Conservation (phyloP, 192 early-diverging fungal genomes). For the Gigaspora rosea region DNA sequence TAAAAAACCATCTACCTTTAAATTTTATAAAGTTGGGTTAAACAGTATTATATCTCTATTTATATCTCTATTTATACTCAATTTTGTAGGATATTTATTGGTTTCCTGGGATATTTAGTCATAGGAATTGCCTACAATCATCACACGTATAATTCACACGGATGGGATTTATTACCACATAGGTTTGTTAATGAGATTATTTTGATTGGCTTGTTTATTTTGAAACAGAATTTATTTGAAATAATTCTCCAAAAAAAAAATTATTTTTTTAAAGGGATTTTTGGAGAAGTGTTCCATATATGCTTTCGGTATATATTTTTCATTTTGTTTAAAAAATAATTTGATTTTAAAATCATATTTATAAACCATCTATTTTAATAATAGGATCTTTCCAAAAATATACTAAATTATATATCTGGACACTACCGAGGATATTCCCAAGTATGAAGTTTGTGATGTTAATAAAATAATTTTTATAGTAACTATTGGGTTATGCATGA, state of each 20-base stretch:
- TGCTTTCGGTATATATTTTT: neutral
- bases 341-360: no score
- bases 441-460: neutral
- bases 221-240: neutral
- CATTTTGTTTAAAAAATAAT: neutral
- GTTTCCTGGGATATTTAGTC: neutral
- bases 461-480: neutral
- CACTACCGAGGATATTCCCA: neutral
- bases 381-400: neutral
- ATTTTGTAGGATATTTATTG: neutral
- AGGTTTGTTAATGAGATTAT: neutral
- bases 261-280: neutral
- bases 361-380: neutral
- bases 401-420: neutral
- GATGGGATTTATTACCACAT: constrained; percentile 15
- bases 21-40: neutral
- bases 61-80: neutral
- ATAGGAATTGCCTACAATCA: constrained; percentile 3
- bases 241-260: neutral
- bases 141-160: constrained; percentile 1
- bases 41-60: neutral
- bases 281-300: constrained; percentile 8
- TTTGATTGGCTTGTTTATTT: neutral
- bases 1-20: no score
- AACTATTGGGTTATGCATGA: no score